phyloP scores from a whole-genome alignment of 805 yeast genomes.

The Danielozyma ontarioensis region DNA sequence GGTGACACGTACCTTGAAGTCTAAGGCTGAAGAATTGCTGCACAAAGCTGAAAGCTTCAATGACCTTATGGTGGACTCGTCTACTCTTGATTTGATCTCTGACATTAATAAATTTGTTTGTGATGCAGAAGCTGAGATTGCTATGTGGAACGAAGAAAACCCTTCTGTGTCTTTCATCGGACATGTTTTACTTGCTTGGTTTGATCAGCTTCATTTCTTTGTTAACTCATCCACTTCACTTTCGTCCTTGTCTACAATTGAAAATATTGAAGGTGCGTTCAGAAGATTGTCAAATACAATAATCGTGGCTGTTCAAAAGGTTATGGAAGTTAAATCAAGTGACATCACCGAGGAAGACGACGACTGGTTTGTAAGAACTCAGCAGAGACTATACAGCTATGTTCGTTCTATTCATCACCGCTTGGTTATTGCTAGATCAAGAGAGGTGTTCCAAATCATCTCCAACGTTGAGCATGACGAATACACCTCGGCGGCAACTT shows the following conservation, averaged over 20 bases:
- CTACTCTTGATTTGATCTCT: background rate
- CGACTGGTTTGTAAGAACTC: constrained; percentile 58
- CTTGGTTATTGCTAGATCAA: constrained; percentile 30
- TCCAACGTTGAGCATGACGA: constrained; percentile 32
- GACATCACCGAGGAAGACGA: constrained; percentile 44
- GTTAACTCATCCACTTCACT: constrained; percentile 22
- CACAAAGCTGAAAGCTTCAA: background rate
- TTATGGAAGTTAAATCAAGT: constrained; percentile 32
- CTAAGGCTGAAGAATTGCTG: constrained; percentile 3
- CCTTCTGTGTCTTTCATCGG: constrained; percentile 40
- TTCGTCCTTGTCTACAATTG: constrained; percentile 12
- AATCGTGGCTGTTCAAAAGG: constrained; percentile 63
- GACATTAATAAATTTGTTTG: background rate
- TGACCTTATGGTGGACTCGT: background rate
- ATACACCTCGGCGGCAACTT: constrained; percentile 30
- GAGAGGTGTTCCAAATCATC: constrained; percentile 28
- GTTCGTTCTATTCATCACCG: constrained; percentile 39
- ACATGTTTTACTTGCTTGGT: constrained; percentile 46
- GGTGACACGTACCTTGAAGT: too few relatives aligned
- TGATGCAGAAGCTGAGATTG: background rate
- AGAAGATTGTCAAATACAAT: constrained; percentile 53
- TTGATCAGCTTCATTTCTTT: constrained; percentile 14
- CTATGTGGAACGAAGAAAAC: constrained; percentile 29
- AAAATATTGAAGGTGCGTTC: constrained; percentile 42
- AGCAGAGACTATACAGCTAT: constrained; percentile 38